Conservation (phyloP, 192 early-diverging fungal species). For the Hyaloraphidium curvatum region DNA sequence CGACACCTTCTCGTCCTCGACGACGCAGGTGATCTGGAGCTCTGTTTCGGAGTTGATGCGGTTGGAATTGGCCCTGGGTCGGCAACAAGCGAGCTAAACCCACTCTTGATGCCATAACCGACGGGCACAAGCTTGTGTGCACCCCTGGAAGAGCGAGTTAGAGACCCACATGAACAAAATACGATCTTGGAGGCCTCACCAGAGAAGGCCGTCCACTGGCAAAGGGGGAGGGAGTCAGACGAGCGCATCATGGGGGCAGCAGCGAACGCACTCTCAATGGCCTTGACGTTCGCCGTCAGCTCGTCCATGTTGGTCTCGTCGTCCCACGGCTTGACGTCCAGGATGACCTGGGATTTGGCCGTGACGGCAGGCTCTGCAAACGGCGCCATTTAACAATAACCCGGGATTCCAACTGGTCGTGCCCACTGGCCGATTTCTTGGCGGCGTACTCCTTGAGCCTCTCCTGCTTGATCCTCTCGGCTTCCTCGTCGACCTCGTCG, state of each 20-base stretch:
- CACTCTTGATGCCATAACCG: constrained; percentile 92
- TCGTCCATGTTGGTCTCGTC: constrained; percentile 81
- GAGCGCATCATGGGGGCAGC: too few species aligned
- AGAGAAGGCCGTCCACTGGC: too few species aligned
- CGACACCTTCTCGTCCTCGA: constrained; percentile 84
- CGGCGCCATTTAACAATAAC: not conserved
- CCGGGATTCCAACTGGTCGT: not conserved
- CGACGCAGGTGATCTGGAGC: constrained; percentile 78
- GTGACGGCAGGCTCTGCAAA: constrained; percentile 42
- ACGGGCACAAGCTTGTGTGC: constrained; percentile 55
- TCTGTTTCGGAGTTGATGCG: too few species aligned
- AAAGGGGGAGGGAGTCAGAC: too few species aligned
- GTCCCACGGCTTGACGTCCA: constrained; percentile 97
- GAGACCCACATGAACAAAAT: too few species aligned
- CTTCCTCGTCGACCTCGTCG: constrained; percentile 79
- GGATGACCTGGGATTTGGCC: constrained; percentile 80
- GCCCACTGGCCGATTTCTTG: constrained; percentile 69
- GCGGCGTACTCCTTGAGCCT: constrained; percentile 75
- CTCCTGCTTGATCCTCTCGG: constrained; percentile 68
- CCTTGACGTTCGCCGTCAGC: constrained; percentile 48
- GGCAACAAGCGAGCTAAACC: too few species aligned
- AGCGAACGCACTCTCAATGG: too few species aligned
- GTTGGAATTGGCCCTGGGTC: too few species aligned
- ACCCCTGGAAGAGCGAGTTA: too few species aligned
- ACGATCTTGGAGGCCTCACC: too few species aligned